Percentiles rank a stretch among this genome's conserved stretches.
Evolutionary conservation across 148 eudicot species (phyloP).

Genomic region (Suaeda aralocaspica): DNA sequence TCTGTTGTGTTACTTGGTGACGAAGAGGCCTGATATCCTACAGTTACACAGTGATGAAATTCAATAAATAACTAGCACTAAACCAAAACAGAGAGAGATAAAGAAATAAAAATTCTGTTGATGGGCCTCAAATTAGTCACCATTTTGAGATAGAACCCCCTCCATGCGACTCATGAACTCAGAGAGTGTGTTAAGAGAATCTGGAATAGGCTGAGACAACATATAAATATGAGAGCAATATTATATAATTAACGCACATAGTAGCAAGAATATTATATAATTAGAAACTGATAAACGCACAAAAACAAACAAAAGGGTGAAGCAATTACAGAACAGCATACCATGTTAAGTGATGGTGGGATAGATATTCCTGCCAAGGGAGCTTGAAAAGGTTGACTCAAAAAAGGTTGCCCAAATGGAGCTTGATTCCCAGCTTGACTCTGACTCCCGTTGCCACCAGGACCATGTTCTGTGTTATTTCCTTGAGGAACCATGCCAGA

Average conservation of each 20-base stretch:
- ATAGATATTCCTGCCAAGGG: constrained; percentile 58
- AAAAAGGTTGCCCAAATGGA: constrained; percentile 46
- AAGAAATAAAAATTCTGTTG: background rate
- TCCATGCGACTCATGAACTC: constrained; percentile 92
- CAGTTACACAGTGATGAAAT: background rate
- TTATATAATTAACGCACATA: background rate
- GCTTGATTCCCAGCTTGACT: constrained; percentile 49
- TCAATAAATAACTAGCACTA: background rate
- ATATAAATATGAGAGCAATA: constrained; percentile 7
- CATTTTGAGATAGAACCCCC: constrained; percentile 64
- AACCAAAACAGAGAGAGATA: background rate
- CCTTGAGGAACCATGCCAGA: constrained; percentile 45
- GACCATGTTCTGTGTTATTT: constrained; percentile 41
- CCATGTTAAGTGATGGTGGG: constrained; percentile 63
- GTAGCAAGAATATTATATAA: background rate
- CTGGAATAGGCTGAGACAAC: constrained; percentile 74
- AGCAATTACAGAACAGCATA: constrained; percentile 15
- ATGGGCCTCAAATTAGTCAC: constrained; percentile 28
- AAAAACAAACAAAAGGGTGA: background rate
- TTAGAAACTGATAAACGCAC: background rate
- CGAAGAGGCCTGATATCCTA: constrained; percentile 52
- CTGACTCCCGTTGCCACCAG: constrained; percentile 36
- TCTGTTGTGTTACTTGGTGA: constrained; percentile 34
- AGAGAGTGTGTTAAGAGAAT: constrained; percentile 74
- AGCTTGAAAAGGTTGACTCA: constrained; percentile 51